Evolutionary conservation across 768 basidiomycete species (phyloP), one percentile per base, ranked within the genome.

Genomic region (Pulveroboletus ravenelii): DNA sequence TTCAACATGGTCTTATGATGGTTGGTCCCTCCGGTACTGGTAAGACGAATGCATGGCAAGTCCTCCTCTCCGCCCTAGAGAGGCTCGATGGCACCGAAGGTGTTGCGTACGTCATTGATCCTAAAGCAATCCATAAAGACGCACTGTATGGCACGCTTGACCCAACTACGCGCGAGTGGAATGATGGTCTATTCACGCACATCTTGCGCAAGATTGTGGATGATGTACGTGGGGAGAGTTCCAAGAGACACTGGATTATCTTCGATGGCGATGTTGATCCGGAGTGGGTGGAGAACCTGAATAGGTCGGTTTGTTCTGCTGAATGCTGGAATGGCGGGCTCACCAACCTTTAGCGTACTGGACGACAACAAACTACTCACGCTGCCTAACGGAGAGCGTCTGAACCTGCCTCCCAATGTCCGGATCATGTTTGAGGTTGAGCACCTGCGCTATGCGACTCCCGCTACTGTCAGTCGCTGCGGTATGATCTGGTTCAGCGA

Each of bases 401-500:
- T 99, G 50, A 97, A 93, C 65, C 78, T 99, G 23, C 96, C 96
- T 1, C 81, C 92, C 3, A 98, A 98, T 63, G 93, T 99, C 20
- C 87, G 96, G 47, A 94, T 99, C 68, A 95, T 99, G 93, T 98
- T 99, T 66, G 96, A 99, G 67, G 96, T 98, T 50, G 96, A 98
- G 66, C 93, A 96, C 67, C 80, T 99, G 58, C 88, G 85, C 61
- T 99, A 95, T 67, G 96, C 96, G 0, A 99, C 96, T 4, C 83
- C 89, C 47, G 96, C 96, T 14, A 99, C 96, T 25, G 96, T 99
- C 76, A 96, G 93, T 81, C 94, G 96, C 49, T 99, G 96, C 63
- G 96, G 96, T 66, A 99, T 99, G 96, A 95, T 99, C 60, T 99
- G 96, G 96, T 99, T 99, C 74, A 97, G 93, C 65, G 93, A 97